Base-by-base conservation (phyloP, 208 protist genomes). In the Trypanosoma grayi region DNA sequence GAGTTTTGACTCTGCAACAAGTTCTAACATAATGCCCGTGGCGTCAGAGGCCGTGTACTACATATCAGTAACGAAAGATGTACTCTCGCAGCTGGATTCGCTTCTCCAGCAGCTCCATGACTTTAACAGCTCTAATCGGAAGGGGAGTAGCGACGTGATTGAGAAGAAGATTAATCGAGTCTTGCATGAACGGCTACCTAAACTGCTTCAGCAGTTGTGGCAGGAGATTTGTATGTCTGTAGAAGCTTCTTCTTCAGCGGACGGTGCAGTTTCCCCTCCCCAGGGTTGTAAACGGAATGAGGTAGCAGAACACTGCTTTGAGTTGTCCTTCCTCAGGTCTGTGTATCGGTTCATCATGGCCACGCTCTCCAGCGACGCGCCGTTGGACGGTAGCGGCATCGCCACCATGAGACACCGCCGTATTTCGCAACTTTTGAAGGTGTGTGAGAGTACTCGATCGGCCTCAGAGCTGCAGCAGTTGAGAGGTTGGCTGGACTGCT, bases 141-240 rank as follows among this genome's bases (percentile, higher is more conserved):
- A 11, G 20, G 47, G 48, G 0, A n/a, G 7, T 37, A n/a, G 36
- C 16, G 36, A 2, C 20, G n/a, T 24, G 18, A 11, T 65, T 1
- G 47, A 56, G 34, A 46, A 14, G 14, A 56, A 54, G 30, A 34
- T 56, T 8, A 47, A 56, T 36, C 5, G 20, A 30, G 14, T 48
- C 1, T 6, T 65, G 16, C 33, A 56, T 10, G 59, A 65, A 36
- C 46, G 36, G 11, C 22, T 65, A 47, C 59, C 47, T 14, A 55
- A 55, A 36, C 14, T 56, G 16, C n/a, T 65, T 14, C 47, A 56
- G 25, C 46, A 55, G 36, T 9, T 65, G 5, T 65, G 59, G 59
- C 25, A 56, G 9, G 59, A 65, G 18, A 55, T 56, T 9, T 65
- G 47, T 46, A 2, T 36, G 7, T n/a, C 8, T 1, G 31, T 63